Evolutionary conservation across 2,329 filamentous ascomycete species (phyloP).

Genomic region (Ceratocystis harringtonii): DNA sequence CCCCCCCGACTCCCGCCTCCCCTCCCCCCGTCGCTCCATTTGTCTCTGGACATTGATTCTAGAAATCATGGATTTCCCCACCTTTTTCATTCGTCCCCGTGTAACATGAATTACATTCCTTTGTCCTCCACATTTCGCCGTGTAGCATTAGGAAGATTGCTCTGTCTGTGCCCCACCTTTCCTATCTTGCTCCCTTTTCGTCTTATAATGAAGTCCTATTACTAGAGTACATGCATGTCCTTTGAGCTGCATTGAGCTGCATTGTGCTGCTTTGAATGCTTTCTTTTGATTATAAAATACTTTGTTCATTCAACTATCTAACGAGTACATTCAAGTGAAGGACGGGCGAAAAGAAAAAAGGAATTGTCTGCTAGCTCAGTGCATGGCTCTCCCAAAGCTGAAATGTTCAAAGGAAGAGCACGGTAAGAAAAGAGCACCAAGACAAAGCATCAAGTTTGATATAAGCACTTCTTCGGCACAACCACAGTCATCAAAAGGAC

Average conservation of each 20-base stretch:
- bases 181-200: background rate
- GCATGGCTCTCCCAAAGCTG: background rate
- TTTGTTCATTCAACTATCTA: background rate
- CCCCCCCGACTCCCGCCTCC: background rate
- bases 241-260: no score
- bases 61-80: background rate
- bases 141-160: background rate
- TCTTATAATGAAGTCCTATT: background rate
- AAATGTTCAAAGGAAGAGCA: background rate
- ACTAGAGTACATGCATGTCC: no score
- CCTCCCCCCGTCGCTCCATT: background rate
- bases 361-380: constrained; percentile 10
- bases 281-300: background rate
- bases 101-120: background rate
- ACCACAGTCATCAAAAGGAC: constrained; percentile 68
- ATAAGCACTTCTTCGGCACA: constrained; percentile 99
- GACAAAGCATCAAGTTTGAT: constrained; percentile 32
- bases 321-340: no score
- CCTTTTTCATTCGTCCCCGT: background rate
- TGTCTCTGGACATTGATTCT: background rate
- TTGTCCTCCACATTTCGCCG: constrained; percentile 3
- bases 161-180: background rate
- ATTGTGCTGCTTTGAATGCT: no score
- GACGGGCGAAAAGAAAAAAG: no score
- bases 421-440: background rate